Conservation (phyloP, 768 basidiomycete genomes). For the Mycena latifolia region DNA sequence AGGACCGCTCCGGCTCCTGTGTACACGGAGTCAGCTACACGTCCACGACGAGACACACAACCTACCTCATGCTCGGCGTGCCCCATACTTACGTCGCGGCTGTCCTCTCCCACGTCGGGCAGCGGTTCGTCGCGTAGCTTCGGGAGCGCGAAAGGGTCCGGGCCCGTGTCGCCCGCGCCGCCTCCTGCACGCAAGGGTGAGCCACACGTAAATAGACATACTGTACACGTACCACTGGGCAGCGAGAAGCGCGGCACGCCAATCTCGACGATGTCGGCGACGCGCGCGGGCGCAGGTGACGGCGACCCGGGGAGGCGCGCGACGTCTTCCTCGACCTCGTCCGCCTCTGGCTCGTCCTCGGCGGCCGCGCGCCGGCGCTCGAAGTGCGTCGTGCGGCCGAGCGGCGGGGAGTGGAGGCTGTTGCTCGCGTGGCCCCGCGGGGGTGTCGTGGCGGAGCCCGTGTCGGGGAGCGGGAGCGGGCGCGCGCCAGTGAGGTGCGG, state of each 20-base stretch:
- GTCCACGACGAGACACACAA: background rate
- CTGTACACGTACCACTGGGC: slow-evolving; percentile 31
- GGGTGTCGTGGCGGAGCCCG: slow-evolving; percentile 40
- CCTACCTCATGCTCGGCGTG: slow-evolving; percentile 25
- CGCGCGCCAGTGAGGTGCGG: slow-evolving; percentile 41
- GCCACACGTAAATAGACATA: background rate
- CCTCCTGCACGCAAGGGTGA: background rate
- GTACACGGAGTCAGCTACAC: background rate
- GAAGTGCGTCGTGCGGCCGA: slow-evolving; percentile 54
- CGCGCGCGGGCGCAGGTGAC: slow-evolving; percentile 52
- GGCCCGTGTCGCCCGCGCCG: background rate
- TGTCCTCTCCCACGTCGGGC: slow-evolving; percentile 30
- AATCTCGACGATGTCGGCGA: slow-evolving; percentile 29
- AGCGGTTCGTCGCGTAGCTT: slow-evolving; percentile 14
- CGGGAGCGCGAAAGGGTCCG: slow-evolving; percentile 39
- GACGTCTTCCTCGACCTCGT: slow-evolving; percentile 50
- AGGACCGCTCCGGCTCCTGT: background rate
- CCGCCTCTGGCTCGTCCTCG: slow-evolving; percentile 39
- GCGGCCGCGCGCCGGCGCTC: slow-evolving; percentile 47
- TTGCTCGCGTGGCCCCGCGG: slow-evolving; percentile 18
- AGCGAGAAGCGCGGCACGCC: slow-evolving; percentile 38
- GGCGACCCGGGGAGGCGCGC: slow-evolving; percentile 64
- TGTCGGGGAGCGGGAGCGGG: slow-evolving; percentile 32
- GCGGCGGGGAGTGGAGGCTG: slow-evolving; percentile 40
- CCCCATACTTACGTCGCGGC: slow-evolving; percentile 34